A percentile compares a stretch with the other conserved stretches of the same genome.
These are phyloP conservation scores for Mrakiaceae sp. DNA, from an alignment of 1,284 basidiomycete species.

Conservation along the genomic window DNA sequence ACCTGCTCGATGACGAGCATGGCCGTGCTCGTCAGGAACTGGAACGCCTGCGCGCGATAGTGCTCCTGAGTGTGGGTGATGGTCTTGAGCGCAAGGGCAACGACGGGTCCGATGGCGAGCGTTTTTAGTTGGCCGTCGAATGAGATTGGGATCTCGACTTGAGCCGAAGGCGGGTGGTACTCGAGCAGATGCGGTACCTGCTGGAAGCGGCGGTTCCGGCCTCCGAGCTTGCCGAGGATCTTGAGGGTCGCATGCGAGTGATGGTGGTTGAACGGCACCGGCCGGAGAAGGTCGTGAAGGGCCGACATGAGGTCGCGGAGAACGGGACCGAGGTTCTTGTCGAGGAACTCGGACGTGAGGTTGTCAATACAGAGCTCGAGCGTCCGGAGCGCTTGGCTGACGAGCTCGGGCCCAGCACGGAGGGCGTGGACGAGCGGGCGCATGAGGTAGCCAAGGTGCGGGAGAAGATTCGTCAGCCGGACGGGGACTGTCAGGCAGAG, in stretches of 20 bases:
- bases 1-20: constrained; percentile 68
- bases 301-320: constrained; percentile 91
- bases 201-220: constrained; percentile 79
- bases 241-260: constrained; percentile 93
- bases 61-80: constrained; percentile 49
- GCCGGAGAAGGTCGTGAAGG: constrained; percentile 78
- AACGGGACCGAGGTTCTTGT: constrained; percentile 89
- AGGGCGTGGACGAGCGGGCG: constrained; percentile 88
- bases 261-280: constrained; percentile 78
- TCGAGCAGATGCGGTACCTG: constrained; percentile 67
- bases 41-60: constrained; percentile 65
- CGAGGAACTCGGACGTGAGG: constrained; percentile 93
- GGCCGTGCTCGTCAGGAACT: constrained; percentile 63
- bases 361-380: constrained; percentile 99
- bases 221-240: constrained; percentile 93
- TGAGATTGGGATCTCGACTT: constrained; percentile 51
- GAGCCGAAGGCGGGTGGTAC: constrained; percentile 52
- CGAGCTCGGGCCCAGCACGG: constrained; percentile 75
- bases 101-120: constrained; percentile 60
- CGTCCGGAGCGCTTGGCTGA: constrained; percentile 90
- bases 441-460: constrained; percentile 94
- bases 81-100: constrained; percentile 57
- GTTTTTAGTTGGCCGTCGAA: constrained; percentile 60
- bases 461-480: constrained; percentile 87
- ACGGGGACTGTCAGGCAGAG: constrained; percentile 95